These are phyloP conservation scores for Cymbopogon citratus DNA, from an alignment of 176 grass and related monocot species.

Conservation along the genomic window DNA sequence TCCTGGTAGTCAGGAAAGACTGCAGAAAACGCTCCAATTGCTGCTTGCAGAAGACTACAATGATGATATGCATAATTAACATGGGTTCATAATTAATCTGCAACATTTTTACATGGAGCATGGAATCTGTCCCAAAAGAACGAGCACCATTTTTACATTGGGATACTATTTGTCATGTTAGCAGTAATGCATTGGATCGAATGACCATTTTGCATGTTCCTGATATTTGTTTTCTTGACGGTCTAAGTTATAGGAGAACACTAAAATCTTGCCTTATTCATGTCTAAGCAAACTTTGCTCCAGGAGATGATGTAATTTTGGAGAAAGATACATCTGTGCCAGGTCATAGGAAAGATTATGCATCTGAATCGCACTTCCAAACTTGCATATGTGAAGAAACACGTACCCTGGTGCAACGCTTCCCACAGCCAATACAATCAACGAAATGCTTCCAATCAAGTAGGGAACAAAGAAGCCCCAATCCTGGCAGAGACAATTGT, in stretches of 20 bases:
- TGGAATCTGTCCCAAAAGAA: not conserved
- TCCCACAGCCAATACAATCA: constrained; percentile 76
- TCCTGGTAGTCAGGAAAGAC: constrained; percentile 94
- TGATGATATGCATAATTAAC: not conserved
- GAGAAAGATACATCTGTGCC: not conserved
- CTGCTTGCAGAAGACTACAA: constrained; percentile 76
- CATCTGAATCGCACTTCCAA: not conserved
- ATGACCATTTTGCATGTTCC: not conserved
- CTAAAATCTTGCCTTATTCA: not conserved
- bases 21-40: constrained; percentile 73
- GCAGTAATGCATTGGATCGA: not conserved
- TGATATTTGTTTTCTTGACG: not conserved
- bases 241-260: not conserved
- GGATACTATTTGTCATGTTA: not conserved
- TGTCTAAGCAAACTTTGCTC: not conserved
- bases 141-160: not conserved
- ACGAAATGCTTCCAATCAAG: constrained; percentile 79
- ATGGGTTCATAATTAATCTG: not conserved
- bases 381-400: not conserved
- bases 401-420: constrained; percentile 82
- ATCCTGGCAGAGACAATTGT: constrained; percentile 42
- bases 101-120: not conserved
- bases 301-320: not conserved
- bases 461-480: constrained; percentile 98
- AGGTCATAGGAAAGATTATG: too few species aligned